Evolutionary conservation across 2,329 filamentous ascomycete species (phyloP), one percentile per base, ranked within the genome.

Genomic region (Trichophyton mentagrophytes): DNA sequence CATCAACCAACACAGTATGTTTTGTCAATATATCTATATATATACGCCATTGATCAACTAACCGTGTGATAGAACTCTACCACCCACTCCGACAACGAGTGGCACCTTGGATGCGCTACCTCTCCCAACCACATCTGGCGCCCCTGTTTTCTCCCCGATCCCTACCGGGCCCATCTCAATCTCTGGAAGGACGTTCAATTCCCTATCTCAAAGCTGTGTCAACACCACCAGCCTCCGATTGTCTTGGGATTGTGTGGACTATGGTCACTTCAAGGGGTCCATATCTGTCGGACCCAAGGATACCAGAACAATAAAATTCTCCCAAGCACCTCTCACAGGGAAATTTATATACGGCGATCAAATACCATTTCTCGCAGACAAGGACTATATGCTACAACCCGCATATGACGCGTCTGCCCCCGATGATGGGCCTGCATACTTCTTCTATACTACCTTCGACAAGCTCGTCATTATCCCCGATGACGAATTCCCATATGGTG

Each of bases 391-490:
- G 1, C 70, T 87, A 62, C 72, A 76, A 22, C 75, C 85, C 36
- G 82, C 84, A 47, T 72, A 74, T 40, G 85, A 88, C 69, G 76
- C 79, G 42, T 79, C 82, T 62, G 79, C 81, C 61, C 74, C 77
- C 42, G 72, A 72, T 13, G 76, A 79, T 63, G 85, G 85, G 1
- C 83, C 84, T 13, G 84, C 85, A 4, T 82, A 80, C 67, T 85
- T 85, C 66, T 87, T 87, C 68, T 79, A 81, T 64, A 72, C 81
- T 25, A 69, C 74, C 13, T 86, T 87, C 67, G 80, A 87, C 69
- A 88, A 88, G 68, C 66, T 87, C 42, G 82, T 87, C 3, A 78
- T 87, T 46, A 69, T 77, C 8, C 72, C 71, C 8, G 71, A 75
- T 30, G 66, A 71, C n/a, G 68, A 69, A 1, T 72, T 77, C 56